Evolutionary conservation across 1,284 basidiomycete species (phyloP), one percentile per base, ranked within the genome.

Genomic region (Tylopilus sp.): DNA sequence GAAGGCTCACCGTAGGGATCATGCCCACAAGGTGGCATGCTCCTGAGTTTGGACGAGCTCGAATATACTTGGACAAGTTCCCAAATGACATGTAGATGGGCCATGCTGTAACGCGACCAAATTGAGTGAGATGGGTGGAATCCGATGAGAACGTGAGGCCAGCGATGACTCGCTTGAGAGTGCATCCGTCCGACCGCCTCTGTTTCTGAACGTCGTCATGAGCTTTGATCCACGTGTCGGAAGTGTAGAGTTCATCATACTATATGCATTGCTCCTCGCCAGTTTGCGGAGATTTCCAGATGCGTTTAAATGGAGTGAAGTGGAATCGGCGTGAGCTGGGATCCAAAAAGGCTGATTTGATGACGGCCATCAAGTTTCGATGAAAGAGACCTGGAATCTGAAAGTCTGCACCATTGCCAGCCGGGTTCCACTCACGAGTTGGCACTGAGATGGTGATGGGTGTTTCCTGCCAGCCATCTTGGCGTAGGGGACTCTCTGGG

Each of bases 111-210:
- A 75, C 72, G 6, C 72, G 67, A 0, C 82, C 77, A 53, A 83
- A 83, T 7, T 69, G 66, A 0, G 80, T 73, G 0, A 84, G 69
- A 6, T 79, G 78, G 0, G 80, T 84, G 0, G 75, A 69, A 62
- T 84, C 81, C 0, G 81, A 83, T 69, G 74, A 81, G 53, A 80
- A 70, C 75, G 81, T 77, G 1, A 82, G 36, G 0, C 64, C 77
- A 0, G 67, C 72, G 9, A 81, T 61, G 4, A 74, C 74, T 1
- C 69, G 67, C 39, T 76, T 72, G 1, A 77, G 58, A 9, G 29
- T 65, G 53, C 68, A 73, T 0, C 60, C 65, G 5, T 74, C 68
- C 3, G 67, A 55, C 2, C 26, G 47, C 0, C 60, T 54, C 16
- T 65, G 63, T 19, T 64, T 60, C 58, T 69, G 66, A 2, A 80